phyloP scores from a whole-genome alignment of 768 basidiomycete species.

The Panaeolus cyanescens region DNA sequence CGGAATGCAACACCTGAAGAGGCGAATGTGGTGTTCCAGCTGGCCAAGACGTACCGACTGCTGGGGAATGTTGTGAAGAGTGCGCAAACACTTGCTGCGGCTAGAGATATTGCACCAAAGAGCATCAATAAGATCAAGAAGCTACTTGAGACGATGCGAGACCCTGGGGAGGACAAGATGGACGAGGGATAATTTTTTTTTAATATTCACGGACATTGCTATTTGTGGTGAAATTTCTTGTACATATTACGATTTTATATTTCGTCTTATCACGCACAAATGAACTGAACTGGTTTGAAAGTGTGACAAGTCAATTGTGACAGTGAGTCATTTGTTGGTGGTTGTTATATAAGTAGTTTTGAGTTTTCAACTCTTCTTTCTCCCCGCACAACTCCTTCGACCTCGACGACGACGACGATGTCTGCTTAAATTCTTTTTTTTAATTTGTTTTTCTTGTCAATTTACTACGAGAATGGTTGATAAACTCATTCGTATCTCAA shows the following conservation, averaged over 20 bases:
- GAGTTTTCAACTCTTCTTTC: constrained; percentile 15
- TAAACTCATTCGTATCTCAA: constrained; percentile 77
- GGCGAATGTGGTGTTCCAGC: constrained; percentile 94
- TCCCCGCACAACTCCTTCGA: constrained; percentile 19
- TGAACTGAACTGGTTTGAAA: constrained; percentile 11
- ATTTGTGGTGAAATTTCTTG: constrained; percentile 36
- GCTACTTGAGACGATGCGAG: constrained; percentile 69
- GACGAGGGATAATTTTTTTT: constrained; percentile 62
- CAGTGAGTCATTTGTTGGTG: constrained; percentile 18
- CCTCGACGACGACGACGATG: constrained; percentile 38
- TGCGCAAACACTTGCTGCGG: constrained; percentile 83
- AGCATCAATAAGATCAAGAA: constrained; percentile 82
- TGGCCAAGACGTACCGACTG: constrained; percentile 88
- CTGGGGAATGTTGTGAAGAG: constrained; percentile 79
- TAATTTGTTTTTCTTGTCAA: constrained; percentile 33
- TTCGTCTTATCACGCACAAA: constrained; percentile 6
- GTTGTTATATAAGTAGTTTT: constrained; percentile 23
- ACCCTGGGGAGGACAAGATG: constrained; percentile 70
- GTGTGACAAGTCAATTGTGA: constrained; percentile 13
- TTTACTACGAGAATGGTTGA: constrained; percentile 70
- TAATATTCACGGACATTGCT: constrained; percentile 22
- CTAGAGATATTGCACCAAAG: constrained; percentile 94
- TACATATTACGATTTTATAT: constrained; percentile 11
- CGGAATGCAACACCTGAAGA: constrained; percentile 88
- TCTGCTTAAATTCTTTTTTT: constrained; percentile 41